phyloP scores from a whole-genome alignment of 129 eudicot species.

The Flaveria brownii region DNA sequence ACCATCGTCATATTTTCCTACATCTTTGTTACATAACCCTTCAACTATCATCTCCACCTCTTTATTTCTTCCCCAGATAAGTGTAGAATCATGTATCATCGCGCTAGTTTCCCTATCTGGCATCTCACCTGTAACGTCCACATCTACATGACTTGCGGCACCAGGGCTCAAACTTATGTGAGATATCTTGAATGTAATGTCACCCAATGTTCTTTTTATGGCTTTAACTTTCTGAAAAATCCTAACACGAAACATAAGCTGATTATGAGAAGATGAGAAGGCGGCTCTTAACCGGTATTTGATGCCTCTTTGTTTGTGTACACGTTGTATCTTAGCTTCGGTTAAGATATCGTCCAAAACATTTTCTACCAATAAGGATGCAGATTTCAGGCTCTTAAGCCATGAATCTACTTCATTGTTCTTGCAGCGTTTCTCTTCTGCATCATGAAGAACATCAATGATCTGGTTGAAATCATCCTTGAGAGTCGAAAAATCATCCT shows the following conservation, averaged over 20 bases:
- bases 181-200: no score
- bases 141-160: neutral
- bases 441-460: constrained; percentile 1
- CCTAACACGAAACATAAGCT: neutral
- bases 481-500: no score
- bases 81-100: neutral
- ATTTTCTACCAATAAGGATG: no score
- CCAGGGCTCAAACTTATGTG: no score
- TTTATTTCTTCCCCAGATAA: neutral
- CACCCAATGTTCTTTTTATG: neutral
- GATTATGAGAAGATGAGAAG: neutral
- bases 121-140: neutral
- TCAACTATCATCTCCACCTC: neutral
- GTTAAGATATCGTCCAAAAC: neutral
- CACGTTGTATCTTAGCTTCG: neutral
- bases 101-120: constrained; percentile 5
- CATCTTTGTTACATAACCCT: neutral
- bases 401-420: neutral
- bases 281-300: neutral
- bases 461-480: no score
- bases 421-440: neutral
- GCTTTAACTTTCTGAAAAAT: constrained; percentile 8
- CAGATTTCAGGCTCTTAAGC: constrained; percentile 7
- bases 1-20: neutral
- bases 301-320: constrained; percentile 4